phyloP scores from a whole-genome alignment of 1,139 yeast genomes.

The Blastobotrys serpentis region DNA sequence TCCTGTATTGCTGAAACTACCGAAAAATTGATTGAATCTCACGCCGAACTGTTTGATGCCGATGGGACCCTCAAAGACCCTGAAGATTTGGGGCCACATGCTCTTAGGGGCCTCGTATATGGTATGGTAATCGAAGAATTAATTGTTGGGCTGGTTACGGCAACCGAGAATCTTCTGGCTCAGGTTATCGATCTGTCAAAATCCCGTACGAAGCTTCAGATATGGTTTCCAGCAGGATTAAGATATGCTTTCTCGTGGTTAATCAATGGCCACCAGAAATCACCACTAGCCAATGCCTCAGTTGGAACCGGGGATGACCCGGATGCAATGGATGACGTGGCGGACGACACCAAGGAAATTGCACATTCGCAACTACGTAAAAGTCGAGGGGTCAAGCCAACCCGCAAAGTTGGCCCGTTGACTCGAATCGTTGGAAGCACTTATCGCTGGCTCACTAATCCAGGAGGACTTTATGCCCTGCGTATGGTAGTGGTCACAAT shows the following conservation, averaged over 20 bases:
- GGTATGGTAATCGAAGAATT: conserved; percentile 5
- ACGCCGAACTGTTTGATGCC: conserved; percentile 1
- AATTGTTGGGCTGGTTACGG: not conserved
- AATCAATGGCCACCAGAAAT: not conserved
- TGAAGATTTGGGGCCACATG: not conserved
- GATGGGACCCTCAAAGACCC: not conserved
- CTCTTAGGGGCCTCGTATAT: not conserved
- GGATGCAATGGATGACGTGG: not conserved
- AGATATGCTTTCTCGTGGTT: conserved; percentile 12
- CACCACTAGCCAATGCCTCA: not conserved
- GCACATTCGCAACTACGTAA: not conserved
- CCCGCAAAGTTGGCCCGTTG: not conserved
- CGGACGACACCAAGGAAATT: not conserved
- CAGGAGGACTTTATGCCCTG: conserved; percentile 4
- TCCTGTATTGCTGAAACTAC: not conserved
- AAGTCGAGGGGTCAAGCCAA: conserved; percentile 3
- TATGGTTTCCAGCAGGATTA: conserved; percentile 2
- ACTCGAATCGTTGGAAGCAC: not conserved
- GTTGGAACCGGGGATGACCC: conserved; percentile 4
- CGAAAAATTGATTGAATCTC: not conserved
- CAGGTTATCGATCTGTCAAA: not conserved
- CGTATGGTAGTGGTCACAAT: conserved; percentile 6
- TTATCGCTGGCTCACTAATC: conserved; percentile 2
- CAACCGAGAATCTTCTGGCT: not conserved
- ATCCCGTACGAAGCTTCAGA: not conserved